Evolutionary conservation across 306 rosid species (phyloP).

Genomic region (Trifolium subterraneum): DNA sequence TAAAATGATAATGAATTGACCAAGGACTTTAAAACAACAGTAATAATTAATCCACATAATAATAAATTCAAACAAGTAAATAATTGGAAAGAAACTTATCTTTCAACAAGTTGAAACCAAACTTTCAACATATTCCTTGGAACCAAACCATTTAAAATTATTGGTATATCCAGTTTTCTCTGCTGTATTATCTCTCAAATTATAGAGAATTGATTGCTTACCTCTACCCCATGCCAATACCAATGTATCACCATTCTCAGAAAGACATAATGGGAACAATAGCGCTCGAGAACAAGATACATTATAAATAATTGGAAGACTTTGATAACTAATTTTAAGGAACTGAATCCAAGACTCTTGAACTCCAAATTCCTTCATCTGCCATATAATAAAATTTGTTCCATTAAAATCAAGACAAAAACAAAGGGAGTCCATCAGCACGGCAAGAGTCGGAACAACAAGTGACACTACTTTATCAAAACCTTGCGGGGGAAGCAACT

Average conservation of each 20-base stretch:
- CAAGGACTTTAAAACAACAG: no score
- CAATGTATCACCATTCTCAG: background rate
- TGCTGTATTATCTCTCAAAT: no score
- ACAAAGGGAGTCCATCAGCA: background rate
- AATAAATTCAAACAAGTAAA: no score
- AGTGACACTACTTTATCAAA: background rate
- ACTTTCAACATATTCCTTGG: no score
- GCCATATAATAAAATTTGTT: background rate
- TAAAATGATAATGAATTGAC: no score
- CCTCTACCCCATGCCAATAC: background rate
- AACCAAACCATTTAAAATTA: no score
- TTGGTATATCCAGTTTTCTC: no score
- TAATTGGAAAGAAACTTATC: no score
- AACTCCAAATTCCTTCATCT: background rate
- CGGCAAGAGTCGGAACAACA: background rate
- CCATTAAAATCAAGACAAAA: background rate
- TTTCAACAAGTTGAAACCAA: no score
- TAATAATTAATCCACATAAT: no score
- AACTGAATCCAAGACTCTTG: background rate
- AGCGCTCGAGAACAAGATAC: no score
- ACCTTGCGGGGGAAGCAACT: background rate
- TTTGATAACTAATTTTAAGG: background rate
- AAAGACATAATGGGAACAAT: background rate
- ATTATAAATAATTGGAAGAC: no score
- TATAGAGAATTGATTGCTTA: background rate